Percentiles rank a stretch among this genome's conserved stretches.
Conservation (phyloP, 2,329 filamentous ascomycete species). For the Paramyrothecium sp. region DNA sequence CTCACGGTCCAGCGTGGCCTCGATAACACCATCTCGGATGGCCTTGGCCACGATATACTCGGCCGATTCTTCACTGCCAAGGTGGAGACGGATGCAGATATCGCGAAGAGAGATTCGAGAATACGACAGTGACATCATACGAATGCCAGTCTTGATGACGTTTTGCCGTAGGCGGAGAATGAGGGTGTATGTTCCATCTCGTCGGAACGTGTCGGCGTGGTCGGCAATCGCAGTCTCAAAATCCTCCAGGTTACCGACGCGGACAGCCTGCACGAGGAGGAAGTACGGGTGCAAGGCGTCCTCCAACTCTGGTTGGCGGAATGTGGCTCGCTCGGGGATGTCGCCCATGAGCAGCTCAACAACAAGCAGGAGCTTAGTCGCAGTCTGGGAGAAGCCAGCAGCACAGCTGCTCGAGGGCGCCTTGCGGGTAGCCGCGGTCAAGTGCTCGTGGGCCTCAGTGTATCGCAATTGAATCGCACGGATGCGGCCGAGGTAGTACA, state of each 20-base stretch:
- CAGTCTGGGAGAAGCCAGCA: conserved; percentile 91
- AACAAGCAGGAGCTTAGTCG: conserved; percentile 93
- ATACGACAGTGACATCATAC: conserved; percentile 98
- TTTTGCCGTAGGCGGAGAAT: conserved; percentile 95
- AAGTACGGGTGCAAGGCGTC: conserved; percentile 89
- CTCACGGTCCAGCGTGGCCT: conserved; percentile 91
- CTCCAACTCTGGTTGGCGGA: conserved; percentile 87
- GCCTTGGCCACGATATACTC: conserved; percentile 99
- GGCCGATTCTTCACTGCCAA: conserved; percentile 94
- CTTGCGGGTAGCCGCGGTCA: conserved; percentile 91
- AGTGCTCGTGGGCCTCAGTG: conserved; percentile 92
- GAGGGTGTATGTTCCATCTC: conserved; percentile 92
- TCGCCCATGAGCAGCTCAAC: conserved; percentile 98
- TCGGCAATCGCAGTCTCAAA: conserved; percentile 85
- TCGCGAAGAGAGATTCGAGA: conserved; percentile 95
- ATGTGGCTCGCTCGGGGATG: conserved; percentile 91
- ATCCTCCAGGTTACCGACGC: conserved; percentile 91
- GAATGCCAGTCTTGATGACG: conserved; percentile 98
- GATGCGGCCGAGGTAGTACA: conserved; percentile 96
- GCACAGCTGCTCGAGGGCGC: conserved; percentile 87
- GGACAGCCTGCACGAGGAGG: conserved; percentile 88
- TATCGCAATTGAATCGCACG: conserved; percentile 95
- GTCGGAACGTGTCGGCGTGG: conserved; percentile 81
- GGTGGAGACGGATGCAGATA: conserved; percentile 91
- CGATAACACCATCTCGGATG: conserved; percentile 94